A percentile compares a stretch with the other conserved stretches of the same genome.
phyloP scores from a whole-genome alignment of 257 asterid species.

The Solanum chaucha region DNA sequence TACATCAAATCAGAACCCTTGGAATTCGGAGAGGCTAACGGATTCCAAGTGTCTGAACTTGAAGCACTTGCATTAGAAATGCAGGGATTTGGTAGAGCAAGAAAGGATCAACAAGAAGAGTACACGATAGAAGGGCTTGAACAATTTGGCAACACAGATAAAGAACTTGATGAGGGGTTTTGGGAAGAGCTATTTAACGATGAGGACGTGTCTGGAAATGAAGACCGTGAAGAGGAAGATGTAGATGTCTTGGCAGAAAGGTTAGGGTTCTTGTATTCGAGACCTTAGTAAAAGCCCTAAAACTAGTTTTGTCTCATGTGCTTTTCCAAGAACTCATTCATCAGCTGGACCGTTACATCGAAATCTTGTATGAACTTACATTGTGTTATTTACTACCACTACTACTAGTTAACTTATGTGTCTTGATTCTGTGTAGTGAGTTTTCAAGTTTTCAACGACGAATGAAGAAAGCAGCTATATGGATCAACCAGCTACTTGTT shows the following conservation, averaged over 20 bases:
- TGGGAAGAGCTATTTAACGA: slow-evolving; percentile 76
- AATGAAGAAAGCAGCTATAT: neutral
- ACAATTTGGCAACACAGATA: slow-evolving; percentile 10
- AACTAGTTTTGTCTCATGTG: neutral
- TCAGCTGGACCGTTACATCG: neutral
- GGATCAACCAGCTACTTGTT: neutral
- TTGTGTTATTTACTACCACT: neutral
- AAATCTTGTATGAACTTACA: neutral
- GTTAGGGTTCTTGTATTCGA: slow-evolving; percentile 50
- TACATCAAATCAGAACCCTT: slow-evolving; percentile 35
- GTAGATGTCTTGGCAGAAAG: slow-evolving; percentile 50
- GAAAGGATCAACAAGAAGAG: slow-evolving; percentile 22
- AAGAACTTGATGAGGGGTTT: slow-evolving; percentile 62
- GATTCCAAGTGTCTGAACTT: slow-evolving; percentile 47
- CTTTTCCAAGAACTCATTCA: neutral
- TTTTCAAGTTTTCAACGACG: neutral
- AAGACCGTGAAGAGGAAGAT: slow-evolving; percentile 29
- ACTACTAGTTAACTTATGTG: neutral
- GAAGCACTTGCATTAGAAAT: slow-evolving; percentile 82
- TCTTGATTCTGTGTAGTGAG: slow-evolving; percentile 2
- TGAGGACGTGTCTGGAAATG: slow-evolving; percentile 8
- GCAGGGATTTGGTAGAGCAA: slow-evolving; percentile 59
- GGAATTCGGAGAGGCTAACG: slow-evolving; percentile 23
- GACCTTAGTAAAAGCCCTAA: slow-evolving; percentile 15
- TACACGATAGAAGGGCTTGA: neutral